These are phyloP conservation scores for Fagopyrum esculentum DNA, from an alignment of 148 eudicot species.

Conservation along the genomic window DNA sequence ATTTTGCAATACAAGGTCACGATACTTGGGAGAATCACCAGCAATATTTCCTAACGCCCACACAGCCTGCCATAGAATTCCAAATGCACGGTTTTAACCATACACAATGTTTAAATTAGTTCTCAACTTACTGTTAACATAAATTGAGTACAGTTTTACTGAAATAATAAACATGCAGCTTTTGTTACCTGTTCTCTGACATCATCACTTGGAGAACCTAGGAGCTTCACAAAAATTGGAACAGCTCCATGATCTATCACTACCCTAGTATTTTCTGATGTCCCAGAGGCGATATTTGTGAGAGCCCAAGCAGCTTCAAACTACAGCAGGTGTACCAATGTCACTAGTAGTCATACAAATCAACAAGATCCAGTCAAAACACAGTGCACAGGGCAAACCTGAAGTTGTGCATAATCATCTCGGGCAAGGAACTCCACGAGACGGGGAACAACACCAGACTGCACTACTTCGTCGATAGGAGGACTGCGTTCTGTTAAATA, in stretches of 20 bases:
- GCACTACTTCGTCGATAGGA: slow-evolving; percentile 79
- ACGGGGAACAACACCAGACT: slow-evolving; percentile 76
- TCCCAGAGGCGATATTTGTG: slow-evolving; percentile 83
- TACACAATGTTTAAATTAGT: neutral
- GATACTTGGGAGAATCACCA: slow-evolving; percentile 76
- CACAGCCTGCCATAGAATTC: slow-evolving; percentile 44
- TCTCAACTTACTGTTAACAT: neutral
- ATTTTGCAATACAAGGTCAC: slow-evolving; percentile 64
- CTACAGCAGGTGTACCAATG: slow-evolving; percentile 21
- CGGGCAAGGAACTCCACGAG: slow-evolving; percentile 68
- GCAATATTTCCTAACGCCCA: slow-evolving; percentile 88
- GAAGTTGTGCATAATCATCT: slow-evolving; percentile 75
- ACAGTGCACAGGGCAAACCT: slow-evolving; percentile 30
- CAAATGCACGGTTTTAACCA: neutral
- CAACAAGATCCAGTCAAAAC: neutral
- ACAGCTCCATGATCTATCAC: slow-evolving; percentile 83
- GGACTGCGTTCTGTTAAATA: slow-evolving; percentile 57
- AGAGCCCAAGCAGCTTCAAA: slow-evolving; percentile 94
- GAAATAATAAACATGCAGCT: neutral
- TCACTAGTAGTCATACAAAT: neutral
- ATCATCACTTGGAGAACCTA: slow-evolving; percentile 77
- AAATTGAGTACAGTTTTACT: neutral
- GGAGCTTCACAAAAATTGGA: slow-evolving; percentile 77
- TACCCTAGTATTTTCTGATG: slow-evolving; percentile 70
- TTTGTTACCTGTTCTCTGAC: slow-evolving; percentile 71